phyloP scores from a whole-genome alignment of 1,139 yeast genomes.

The Lodderomyces metapsilosis region DNA sequence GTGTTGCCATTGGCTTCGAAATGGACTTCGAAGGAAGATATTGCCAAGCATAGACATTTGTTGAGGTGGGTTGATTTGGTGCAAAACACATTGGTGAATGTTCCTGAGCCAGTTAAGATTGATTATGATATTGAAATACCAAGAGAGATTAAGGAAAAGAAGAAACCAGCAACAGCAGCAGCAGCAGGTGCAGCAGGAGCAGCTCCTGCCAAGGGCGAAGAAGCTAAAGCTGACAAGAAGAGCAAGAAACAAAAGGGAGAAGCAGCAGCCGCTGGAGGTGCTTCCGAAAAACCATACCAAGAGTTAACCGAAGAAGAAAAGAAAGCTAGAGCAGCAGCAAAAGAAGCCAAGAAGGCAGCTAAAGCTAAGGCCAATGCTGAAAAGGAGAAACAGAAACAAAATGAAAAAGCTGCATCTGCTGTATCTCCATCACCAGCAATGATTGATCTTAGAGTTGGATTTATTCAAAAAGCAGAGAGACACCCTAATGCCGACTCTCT shows the following conservation, averaged over 20 bases:
- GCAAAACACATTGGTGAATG: constrained; percentile 61
- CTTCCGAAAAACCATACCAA: constrained; percentile 13
- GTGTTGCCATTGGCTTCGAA: constrained; percentile 58
- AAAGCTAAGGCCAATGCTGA: constrained; percentile 75
- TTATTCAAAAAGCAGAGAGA: constrained; percentile 91
- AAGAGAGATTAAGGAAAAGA: constrained; percentile 50
- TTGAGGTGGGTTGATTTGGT: constrained; percentile 89
- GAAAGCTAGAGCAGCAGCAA: constrained; percentile 53
- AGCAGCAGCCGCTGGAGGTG: constrained; percentile 17
- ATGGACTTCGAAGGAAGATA: constrained; percentile 55
- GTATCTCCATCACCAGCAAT: constrained; percentile 73
- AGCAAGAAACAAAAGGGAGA: constrained; percentile 49
- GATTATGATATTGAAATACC: constrained; percentile 66
- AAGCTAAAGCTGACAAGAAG: constrained; percentile 50
- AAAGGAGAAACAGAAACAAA: constrained; percentile 61
- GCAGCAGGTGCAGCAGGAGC: constrained; percentile 17
- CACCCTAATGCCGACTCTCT: constrained; percentile 98
- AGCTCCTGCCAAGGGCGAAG: constrained; percentile 27
- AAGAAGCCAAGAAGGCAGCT: constrained; percentile 69
- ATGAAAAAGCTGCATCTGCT: constrained; percentile 55
- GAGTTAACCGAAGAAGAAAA: constrained; percentile 58
- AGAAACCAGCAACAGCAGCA: constrained; percentile 35
- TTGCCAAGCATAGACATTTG: constrained; percentile 68
- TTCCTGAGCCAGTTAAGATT: constrained; percentile 54
- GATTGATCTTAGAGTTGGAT: constrained; percentile 93